Evolutionary conservation across 2,329 filamentous ascomycete genomes (phyloP), one percentile per base, ranked within the genome.

Genomic region (Metarhizium album): DNA sequence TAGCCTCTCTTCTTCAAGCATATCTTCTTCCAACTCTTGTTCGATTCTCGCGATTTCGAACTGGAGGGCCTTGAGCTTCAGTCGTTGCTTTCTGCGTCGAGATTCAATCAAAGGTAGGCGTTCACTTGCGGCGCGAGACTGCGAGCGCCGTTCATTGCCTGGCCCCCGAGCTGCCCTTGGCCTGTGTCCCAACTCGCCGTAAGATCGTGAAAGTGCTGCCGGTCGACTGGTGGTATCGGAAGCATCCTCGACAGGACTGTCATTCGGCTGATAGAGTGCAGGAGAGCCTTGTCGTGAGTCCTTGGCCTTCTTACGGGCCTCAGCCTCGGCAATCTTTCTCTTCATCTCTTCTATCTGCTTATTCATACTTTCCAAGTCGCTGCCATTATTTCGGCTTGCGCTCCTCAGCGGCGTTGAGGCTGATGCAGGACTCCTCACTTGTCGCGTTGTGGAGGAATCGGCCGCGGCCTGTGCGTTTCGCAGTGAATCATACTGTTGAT

Each of bases 331-430:
- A 58, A 82, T 82, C 55, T 69, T 75, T 33, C 70, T 70, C 60
- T 79, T 82, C 68, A 83, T 76, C 48, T 76, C 72, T 57, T 82
- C 76, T 31, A 85, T 84, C 55, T 77, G 73, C 51, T 73, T 75
- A 55, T 78, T 74, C 66, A 79, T 80, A 38, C 65, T 68, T 43
- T 71, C 67, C 22, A 80, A 60, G 52, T 76, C 69, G 60, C 62
- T 63, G 24, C 66, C 59, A 49, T 67, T 62, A 33, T 59, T 59
- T 50, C 67, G 55, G 60, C 66, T 58, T 52, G 63, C 52, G 55
- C 65, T 29, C 54, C 58, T 66, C 35, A 64, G 65, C 43, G 68
- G 69, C 37, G 71, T 76, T 52, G 61, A 62, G 33, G 54, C 62
- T 2, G 68, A 59, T 38, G 67, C 63, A 9, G 69, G 68, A 50